Percentiles rank a stretch among this genome's conserved stretches.
These are phyloP conservation scores for Evernia prunastri DNA, from an alignment of 495 filamentous ascomycete genomes.

Conservation along the genomic window DNA sequence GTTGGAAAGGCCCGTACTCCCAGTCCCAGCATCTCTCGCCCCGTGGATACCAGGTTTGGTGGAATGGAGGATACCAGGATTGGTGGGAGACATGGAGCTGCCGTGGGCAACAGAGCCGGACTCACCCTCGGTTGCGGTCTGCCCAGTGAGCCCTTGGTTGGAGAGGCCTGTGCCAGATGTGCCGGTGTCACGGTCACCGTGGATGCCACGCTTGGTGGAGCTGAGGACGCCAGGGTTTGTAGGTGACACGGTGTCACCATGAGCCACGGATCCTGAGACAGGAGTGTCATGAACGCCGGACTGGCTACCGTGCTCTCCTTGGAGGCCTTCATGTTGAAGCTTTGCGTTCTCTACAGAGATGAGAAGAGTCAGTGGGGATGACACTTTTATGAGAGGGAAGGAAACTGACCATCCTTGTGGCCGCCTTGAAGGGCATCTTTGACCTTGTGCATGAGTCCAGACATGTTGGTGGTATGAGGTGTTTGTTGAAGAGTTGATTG, in stretches of 20 bases:
- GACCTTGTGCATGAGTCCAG: constrained; percentile 62
- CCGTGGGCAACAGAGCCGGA: constrained; percentile 22
- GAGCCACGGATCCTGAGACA: constrained; percentile 19
- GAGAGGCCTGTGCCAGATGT: constrained; percentile 27
- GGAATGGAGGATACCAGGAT: constrained; percentile 16
- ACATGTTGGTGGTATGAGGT: constrained; percentile 46
- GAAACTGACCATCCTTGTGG: constrained; percentile 22
- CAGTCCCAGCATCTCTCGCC: constrained; percentile 30
- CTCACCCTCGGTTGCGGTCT: constrained; percentile 24
- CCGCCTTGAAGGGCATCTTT: constrained; percentile 58
- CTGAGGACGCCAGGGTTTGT: constrained; percentile 16
- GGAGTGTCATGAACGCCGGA: constrained; percentile 23
- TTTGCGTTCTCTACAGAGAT: neutral
- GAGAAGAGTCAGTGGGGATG: neutral
- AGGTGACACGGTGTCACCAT: constrained; percentile 27
- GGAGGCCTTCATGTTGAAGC: neutral
- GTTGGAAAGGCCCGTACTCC: constrained; percentile 17
- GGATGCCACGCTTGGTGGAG: constrained; percentile 30
- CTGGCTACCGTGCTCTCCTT: constrained; percentile 28
- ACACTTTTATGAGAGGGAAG: neutral
- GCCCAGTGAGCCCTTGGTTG: constrained; percentile 13
- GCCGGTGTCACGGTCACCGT: constrained; percentile 30
- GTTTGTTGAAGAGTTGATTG: neutral
- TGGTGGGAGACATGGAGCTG: constrained; percentile 17
- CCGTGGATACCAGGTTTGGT: constrained; percentile 29